phyloP scores from a whole-genome alignment of 192 early-diverging fungal species.

The Backusella liffmaniae region DNA sequence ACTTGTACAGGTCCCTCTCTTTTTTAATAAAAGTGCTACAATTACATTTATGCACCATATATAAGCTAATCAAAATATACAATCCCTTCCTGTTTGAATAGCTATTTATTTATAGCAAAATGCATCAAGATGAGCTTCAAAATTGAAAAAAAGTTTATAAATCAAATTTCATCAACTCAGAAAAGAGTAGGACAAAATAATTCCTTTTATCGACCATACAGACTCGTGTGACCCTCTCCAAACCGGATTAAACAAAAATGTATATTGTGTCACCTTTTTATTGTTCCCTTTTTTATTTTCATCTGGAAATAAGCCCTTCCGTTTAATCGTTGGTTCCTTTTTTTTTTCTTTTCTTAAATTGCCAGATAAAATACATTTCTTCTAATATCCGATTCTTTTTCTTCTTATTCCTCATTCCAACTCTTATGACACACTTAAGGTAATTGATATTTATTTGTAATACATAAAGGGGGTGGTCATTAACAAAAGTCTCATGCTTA shows the following conservation, averaged over 20 bases:
- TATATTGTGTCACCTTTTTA: neutral
- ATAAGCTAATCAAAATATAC: neutral
- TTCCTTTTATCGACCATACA: slow-evolving; percentile 3
- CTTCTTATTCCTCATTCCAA: neutral
- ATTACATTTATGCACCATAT: neutral
- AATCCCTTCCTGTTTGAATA: neutral
- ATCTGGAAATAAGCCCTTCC: neutral
- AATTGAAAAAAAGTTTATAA: neutral
- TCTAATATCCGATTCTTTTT: neutral
- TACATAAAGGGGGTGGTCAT: no score
- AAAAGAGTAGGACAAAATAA: neutral
- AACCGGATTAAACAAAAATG: neutral
- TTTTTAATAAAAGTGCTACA: neutral
- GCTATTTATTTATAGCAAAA: neutral
- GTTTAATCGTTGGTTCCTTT: neutral
- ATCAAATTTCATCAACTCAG: neutral
- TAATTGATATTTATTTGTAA: neutral
- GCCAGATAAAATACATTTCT: neutral
- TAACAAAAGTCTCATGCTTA: neutral
- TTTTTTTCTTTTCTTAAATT: neutral
- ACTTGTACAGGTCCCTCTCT: neutral
- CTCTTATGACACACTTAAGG: slow-evolving; percentile 12
- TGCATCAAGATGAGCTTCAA: neutral
- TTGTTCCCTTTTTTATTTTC: neutral
- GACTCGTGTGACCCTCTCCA: neutral